Conservation (phyloP, 805 yeast species). For the Huiozyma naganishii region DNA sequence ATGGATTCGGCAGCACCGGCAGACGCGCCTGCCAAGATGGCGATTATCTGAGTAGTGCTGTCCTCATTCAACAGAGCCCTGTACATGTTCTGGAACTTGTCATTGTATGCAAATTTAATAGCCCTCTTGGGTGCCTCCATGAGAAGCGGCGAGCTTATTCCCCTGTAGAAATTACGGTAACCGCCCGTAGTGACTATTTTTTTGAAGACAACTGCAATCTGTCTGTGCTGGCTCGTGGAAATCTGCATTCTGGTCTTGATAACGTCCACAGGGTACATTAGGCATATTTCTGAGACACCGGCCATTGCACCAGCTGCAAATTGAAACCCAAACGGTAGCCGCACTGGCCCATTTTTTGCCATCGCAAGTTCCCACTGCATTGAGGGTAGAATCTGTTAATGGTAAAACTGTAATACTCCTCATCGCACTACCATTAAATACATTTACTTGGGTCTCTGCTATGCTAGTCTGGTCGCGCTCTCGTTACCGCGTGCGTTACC, state of each 20-base stretch:
- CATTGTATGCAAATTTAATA: conserved; percentile 94
- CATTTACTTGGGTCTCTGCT: no score
- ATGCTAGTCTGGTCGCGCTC: conserved; percentile 10
- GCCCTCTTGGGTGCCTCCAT: conserved; percentile 99
- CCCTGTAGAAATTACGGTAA: conserved; percentile 69
- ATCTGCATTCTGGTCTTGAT: conserved; percentile 93
- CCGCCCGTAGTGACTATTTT: conserved; percentile 85
- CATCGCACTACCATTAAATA: no score
- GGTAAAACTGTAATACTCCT: no score
- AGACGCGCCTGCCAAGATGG: conserved; percentile 86
- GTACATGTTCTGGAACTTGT: conserved; percentile 87
- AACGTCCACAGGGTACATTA: conserved; percentile 92
- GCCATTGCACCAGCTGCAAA: conserved; percentile 87
- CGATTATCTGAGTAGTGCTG: conserved; percentile 65
- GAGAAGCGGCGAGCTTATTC: conserved; percentile 86
- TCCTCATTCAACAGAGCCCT: conserved; percentile 55
- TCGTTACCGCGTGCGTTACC: no score
- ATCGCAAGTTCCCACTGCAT: no score
- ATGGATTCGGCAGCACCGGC: conserved; percentile 96
- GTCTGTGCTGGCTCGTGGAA: conserved; percentile 27
- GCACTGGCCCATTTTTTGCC: conserved; percentile 9
- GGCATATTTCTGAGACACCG: conserved; percentile 87
- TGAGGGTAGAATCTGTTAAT: no score
- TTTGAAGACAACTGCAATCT: conserved; percentile 49
- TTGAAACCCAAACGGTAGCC: conserved; percentile 81